Evolutionary conservation across 768 basidiomycete genomes (phyloP).

Genomic region (Leccinum longicurvipes): DNA sequence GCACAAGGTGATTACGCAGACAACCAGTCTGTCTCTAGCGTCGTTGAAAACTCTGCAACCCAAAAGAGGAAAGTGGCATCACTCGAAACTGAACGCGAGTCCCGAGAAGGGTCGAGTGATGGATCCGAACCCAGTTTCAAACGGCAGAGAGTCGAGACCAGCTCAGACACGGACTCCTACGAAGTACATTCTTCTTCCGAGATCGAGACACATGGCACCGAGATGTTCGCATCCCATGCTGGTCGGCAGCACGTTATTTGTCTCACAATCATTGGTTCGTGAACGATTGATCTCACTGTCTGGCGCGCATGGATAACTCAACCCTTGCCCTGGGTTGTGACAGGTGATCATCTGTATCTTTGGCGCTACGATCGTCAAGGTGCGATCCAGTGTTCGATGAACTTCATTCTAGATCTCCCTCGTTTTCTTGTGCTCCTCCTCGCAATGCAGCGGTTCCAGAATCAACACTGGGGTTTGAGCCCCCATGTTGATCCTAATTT

Average conservation of each 20-base stretch:
- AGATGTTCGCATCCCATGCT: slow-evolving; percentile 7
- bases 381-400: background rate
- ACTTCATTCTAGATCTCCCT: background rate
- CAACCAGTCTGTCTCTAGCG: background rate
- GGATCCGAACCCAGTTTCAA: background rate
- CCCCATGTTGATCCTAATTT: background rate
- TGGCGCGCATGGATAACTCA: background rate
- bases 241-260: slow-evolving; percentile 1
- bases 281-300: background rate
- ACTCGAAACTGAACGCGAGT: background rate
- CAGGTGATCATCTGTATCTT: background rate
- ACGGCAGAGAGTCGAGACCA: background rate
- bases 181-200: background rate
- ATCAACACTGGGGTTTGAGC: slow-evolving; percentile 9
- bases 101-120: too few species aligned
- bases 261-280: background rate
- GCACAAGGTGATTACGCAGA: background rate
- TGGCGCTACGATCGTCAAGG: slow-evolving; percentile 3
- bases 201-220: background rate
- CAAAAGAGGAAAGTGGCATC: background rate
- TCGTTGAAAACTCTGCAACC: background rate
- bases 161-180: too few species aligned
- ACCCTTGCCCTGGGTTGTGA: background rate
- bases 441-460: slow-evolving; percentile 7
- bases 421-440: background rate